Evolutionary conservation across 306 rosid genomes (phyloP).

Genomic region (Herpetospermum pedunculosum): DNA sequence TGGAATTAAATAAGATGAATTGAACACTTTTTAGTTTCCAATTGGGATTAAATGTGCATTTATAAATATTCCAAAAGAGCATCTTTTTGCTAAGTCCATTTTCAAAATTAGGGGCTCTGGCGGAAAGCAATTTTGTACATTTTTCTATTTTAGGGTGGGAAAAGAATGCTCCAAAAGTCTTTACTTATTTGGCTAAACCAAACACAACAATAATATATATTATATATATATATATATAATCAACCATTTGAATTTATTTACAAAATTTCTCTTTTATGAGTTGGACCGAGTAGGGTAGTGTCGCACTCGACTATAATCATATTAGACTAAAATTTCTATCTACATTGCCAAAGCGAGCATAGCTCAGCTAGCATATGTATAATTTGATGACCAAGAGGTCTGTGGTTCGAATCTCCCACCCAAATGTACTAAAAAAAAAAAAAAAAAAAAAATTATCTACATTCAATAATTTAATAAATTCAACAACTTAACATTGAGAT

Average conservation of each 20-base stretch:
- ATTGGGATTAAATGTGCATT: constrained; percentile 5
- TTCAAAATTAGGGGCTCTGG: not conserved
- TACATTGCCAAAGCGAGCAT: no score
- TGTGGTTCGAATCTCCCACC: no score
- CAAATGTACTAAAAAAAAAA: no score
- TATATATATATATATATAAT: not conserved
- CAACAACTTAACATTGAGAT: no score
- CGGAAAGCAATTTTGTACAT: not conserved
- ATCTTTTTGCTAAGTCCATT: not conserved
- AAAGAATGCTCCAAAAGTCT: not conserved
- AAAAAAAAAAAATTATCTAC: no score
- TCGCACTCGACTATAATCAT: no score
- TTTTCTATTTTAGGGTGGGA: not conserved
- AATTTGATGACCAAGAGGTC: no score
- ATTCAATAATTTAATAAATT: no score
- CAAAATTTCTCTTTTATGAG: no score
- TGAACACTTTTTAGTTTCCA: not conserved
- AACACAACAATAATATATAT: not conserved
- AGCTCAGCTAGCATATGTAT: no score
- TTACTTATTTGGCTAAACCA: not conserved
- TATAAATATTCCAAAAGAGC: not conserved
- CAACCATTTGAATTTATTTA: not conserved
- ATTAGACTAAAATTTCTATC: no score
- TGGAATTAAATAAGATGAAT: not conserved
- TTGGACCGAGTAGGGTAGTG: no score